Evolutionary conservation across 1,284 basidiomycete species (phyloP).

Genomic region (Blastosporella zonata): DNA sequence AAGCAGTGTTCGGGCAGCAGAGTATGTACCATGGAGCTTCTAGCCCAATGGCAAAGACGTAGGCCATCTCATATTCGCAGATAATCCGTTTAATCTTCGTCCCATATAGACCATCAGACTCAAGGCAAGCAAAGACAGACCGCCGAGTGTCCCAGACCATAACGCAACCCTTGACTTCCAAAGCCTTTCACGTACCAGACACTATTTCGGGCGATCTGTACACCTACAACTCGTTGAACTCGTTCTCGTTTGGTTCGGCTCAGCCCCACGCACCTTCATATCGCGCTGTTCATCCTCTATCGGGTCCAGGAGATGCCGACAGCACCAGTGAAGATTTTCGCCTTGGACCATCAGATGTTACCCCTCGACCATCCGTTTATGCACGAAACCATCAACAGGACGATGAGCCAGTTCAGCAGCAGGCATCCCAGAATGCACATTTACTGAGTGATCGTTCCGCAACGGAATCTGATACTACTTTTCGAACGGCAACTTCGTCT

Average conservation of each 20-base stretch:
- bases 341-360: constrained; percentile 39
- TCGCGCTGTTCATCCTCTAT: constrained; percentile 30
- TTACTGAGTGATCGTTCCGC: constrained; percentile 12
- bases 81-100: not conserved
- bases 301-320: constrained; percentile 30
- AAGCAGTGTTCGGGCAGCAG: constrained; percentile 11
- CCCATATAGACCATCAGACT: constrained; percentile 15
- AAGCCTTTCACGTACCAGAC: constrained; percentile 10
- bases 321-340: constrained; percentile 27
- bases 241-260: constrained; percentile 39
- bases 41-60: constrained; percentile 12
- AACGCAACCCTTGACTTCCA: constrained; percentile 5
- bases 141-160: constrained; percentile 7
- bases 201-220: constrained; percentile 20
- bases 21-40: constrained; percentile 10
- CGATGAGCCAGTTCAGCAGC: constrained; percentile 41
- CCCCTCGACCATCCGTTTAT: constrained; percentile 51
- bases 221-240: constrained; percentile 29
- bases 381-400: constrained; percentile 22
- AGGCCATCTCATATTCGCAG: not conserved
- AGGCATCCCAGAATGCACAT: constrained; percentile 6
- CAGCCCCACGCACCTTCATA: constrained; percentile 23
- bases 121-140: constrained; percentile 13
- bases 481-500: constrained; percentile 42
- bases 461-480: constrained; percentile 42